These are phyloP conservation scores for Fusarium aywerte DNA, from an alignment of 2,329 filamentous ascomycete species.

Conservation along the genomic window DNA sequence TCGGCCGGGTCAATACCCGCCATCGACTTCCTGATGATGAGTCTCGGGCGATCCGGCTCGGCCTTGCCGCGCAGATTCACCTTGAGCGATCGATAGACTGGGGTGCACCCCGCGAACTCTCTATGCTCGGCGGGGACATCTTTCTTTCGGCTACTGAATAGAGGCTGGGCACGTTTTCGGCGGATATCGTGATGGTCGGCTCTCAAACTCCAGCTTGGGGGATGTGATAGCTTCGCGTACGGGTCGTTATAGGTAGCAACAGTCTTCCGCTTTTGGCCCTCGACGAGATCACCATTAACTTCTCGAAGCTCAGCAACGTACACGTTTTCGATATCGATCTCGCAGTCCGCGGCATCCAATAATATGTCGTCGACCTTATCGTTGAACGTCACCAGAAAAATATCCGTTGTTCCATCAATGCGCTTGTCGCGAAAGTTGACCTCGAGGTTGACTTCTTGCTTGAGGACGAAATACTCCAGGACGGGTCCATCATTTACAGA, in stretches of 20 bases:
- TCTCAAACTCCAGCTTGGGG: conserved; percentile 69
- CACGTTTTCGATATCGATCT: conserved; percentile 65
- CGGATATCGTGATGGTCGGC: conserved; percentile 81
- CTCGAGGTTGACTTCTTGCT: conserved; percentile 90
- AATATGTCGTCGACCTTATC: conserved; percentile 67
- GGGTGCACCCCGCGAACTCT: conserved; percentile 65
- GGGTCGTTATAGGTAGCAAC: conserved; percentile 68
- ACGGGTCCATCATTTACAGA: conserved; percentile 52
- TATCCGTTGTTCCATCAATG: conserved; percentile 81
- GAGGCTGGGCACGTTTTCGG: conserved; percentile 70
- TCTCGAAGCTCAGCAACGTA: conserved; percentile 59
- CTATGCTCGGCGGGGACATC: conserved; percentile 67
- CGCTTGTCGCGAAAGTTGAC: conserved; percentile 82
- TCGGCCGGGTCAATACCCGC: conserved; percentile 48
- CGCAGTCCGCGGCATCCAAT: conserved; percentile 71
- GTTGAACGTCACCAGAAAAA: conserved; percentile 76
- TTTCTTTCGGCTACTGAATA: conserved; percentile 62
- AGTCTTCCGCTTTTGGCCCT: conserved; percentile 55
- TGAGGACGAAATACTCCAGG: conserved; percentile 68
- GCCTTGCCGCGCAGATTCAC: conserved; percentile 56
- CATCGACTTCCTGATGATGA: conserved; percentile 59
- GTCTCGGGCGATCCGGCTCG: conserved; percentile 54
- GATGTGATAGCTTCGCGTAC: conserved; percentile 72
- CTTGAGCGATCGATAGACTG: conserved; percentile 64
- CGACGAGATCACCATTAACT: conserved; percentile 49